Percentiles rank a stretch among this genome's conserved stretches.
Conservation (phyloP, 139 green algal genomes). For the Chlorella ohadii region DNA sequence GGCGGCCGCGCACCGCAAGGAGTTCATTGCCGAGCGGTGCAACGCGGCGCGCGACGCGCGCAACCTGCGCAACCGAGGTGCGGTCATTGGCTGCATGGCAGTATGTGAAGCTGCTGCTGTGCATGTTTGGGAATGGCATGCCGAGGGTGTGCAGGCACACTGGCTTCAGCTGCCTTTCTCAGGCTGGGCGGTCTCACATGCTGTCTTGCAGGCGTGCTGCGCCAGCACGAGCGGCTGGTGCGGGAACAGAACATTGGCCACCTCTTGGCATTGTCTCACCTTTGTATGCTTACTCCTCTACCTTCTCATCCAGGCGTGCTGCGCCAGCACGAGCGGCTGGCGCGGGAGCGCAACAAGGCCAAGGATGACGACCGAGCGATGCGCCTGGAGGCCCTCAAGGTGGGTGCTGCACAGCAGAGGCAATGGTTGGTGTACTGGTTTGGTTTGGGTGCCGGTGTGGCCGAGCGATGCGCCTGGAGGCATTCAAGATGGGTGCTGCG, state of each 20-base stretch:
- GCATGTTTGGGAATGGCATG: too few relatives aligned
- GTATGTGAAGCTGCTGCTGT: too few relatives aligned
- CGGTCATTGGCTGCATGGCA: background rate
- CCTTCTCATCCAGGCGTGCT: conserved; percentile 34
- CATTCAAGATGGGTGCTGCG: background rate
- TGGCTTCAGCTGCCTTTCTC: too few relatives aligned
- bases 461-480: background rate
- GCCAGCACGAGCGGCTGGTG: conserved; percentile 65
- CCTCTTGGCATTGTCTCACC: too few relatives aligned
- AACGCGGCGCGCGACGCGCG: conserved; percentile 40
- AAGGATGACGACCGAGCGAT: conserved; percentile 53
- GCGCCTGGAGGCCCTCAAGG: conserved; percentile 80
- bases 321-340: conserved; percentile 66
- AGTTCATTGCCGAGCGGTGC: conserved; percentile 27
- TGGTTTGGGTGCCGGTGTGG: too few relatives aligned
- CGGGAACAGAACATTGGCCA: conserved; percentile 57
- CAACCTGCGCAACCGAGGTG: conserved; percentile 45
- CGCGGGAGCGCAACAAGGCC: conserved; percentile 52
- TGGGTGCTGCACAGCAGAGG: background rate
- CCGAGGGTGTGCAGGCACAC: too few relatives aligned
- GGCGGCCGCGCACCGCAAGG: conserved; percentile 36
- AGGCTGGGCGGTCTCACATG: too few relatives aligned
- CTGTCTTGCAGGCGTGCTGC: conserved; percentile 41
- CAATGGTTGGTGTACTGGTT: background rate
- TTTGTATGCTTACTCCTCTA: too few relatives aligned